Evolutionary conservation across 1,284 basidiomycete species (phyloP), one percentile per base, ranked within the genome.

Genomic region (Pascua guehoae): DNA sequence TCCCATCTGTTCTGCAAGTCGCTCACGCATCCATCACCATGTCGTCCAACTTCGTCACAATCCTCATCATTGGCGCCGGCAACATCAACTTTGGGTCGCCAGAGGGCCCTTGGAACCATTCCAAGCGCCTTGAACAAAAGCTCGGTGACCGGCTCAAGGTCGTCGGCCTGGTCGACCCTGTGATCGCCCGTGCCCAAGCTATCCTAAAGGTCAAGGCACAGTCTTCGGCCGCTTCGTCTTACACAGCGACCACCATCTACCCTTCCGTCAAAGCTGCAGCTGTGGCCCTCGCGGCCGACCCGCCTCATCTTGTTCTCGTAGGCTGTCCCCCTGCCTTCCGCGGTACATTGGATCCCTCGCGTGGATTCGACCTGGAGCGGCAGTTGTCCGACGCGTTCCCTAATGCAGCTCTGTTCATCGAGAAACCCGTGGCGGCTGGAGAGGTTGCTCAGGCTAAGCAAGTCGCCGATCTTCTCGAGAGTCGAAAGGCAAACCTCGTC

Each of bases 131-230:
- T 67, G 91, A 94, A 81, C 76, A 94, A 80, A 97, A 98, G 81
- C 88, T 98, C 60, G 95, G 95, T 47, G 88, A 87, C 18, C 90
- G 95, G 68, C 88, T 98, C 77, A 97, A 96, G 78, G 92, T 98
- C 53, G 85, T 91, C 55, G 95, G 91, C 14, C 82, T 98, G 56
- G 89, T 98, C 69, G 95, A 98, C 76, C 95, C 96, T 37, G 87
- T 86, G 12, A 81, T 84, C 56, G 87, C 89, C 43, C 90, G 92
- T 59, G 91, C 93, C 16, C 82, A 85, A 14, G 79, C 83, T 12
- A 90, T 90, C 39, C 85, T 98, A 56, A 84, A 86, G 68, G 87
- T 89, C 79, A 98, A 98, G 83, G 86, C 92, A 73, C 87, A 89
- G 69, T 90, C 88, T 24, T 96, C 96, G 82, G 94, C 98, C 76